Evolutionary conservation across 1,284 basidiomycete species (phyloP), one percentile per base, ranked within the genome.

Genomic region (Rhodotorula sp.): DNA sequence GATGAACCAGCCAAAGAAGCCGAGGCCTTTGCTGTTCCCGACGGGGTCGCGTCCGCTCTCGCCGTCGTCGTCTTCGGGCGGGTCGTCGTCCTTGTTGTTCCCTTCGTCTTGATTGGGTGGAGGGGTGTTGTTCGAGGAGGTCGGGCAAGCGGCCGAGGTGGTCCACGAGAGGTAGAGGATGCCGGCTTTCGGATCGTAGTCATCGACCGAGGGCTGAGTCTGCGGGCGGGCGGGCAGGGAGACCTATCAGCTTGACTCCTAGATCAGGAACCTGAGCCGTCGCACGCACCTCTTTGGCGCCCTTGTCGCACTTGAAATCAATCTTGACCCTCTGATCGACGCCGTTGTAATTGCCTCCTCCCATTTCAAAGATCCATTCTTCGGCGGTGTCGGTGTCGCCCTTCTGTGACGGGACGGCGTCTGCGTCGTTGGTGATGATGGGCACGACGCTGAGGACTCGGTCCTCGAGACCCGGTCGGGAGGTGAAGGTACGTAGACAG

Each of bases 1-100:
- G 84, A 92, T 90, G 84, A 92, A 92, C 75, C 75, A 76, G 4
- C 66, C 66, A 54, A 92, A 83, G 26, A 90, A 90, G 78, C 88
- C 90, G 16, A 90, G 88, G n/a, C 87, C 85, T 4, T 77, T 68
- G 78, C 83, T 48, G 57, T 29, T 29, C 18, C 49, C 63, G 21
- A 61, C 56, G 76, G 65, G 79, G 29, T 70, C 61, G 79, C 62
- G 62, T 26, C 47, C 59, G 26, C 59, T 80, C 80, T 43, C 26
- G 47, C 59, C 59, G 18, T 81, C 79, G 1, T 76, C 80, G n/a
- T 81, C 79, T 20, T 78, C 81, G n/a, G 39, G 12, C 3, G 39
- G 39, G 39, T 43, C n/a, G 5, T 59, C 58, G 3, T 15, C 18
- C 14, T 52, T 12, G 8, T 47, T 23, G 72, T 78, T 47, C 61